Evolutionary conservation across 2,329 filamentous ascomycete genomes (phyloP).

Genomic region (Trichoderma oligosporum): DNA sequence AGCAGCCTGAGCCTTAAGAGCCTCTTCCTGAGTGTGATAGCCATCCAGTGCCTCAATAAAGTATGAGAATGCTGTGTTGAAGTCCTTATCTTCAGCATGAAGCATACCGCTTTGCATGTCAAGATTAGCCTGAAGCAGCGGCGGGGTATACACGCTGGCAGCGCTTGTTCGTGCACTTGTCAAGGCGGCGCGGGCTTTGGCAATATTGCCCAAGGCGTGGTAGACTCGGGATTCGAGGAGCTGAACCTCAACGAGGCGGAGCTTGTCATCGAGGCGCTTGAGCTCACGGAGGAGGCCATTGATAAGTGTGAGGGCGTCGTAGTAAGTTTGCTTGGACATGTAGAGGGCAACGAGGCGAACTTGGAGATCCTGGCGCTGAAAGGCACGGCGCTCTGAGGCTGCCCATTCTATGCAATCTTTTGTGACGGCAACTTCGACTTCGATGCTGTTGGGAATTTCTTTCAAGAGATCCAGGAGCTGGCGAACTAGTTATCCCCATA

Average conservation of each 20-base stretch:
- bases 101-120: constrained; percentile 99
- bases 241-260: constrained; percentile 96
- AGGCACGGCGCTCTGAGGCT: constrained; percentile 86
- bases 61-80: constrained; percentile 98
- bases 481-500: constrained; percentile 62
- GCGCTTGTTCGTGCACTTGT: constrained; percentile 93
- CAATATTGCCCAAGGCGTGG: constrained; percentile 92
- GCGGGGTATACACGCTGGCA: constrained; percentile 94
- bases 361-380: constrained; percentile 97
- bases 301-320: constrained; percentile 94
- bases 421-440: constrained; percentile 90
- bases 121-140: constrained; percentile 87
- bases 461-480: constrained; percentile 95
- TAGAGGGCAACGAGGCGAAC: constrained; percentile 89
- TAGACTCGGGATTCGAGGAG: constrained; percentile 95
- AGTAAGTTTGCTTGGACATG: constrained; percentile 97
- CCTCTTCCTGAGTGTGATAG: constrained; percentile 89
- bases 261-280: constrained; percentile 97
- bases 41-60: constrained; percentile 99
- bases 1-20: constrained; percentile 85
- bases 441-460: constrained; percentile 88
- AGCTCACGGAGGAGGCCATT: constrained; percentile 94
- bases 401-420: constrained; percentile 99
- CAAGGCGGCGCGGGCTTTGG: constrained; percentile 90
- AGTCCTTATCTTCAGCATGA: constrained; percentile 97